These are phyloP conservation scores for Tinospora cordifolia DNA, from an alignment of 164 flowering plant genomes.

Conservation along the genomic window DNA sequence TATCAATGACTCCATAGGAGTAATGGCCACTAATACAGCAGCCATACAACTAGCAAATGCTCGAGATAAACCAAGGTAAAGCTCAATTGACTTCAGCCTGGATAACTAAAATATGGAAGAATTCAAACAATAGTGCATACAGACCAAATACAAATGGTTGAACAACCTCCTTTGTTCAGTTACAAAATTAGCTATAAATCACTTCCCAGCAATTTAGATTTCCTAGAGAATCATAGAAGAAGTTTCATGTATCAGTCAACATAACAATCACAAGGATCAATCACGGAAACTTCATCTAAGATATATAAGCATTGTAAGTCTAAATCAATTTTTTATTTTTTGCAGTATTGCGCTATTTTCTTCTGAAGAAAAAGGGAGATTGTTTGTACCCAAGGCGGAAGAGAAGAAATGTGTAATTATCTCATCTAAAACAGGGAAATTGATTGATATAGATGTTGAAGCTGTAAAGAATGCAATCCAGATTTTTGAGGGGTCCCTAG, in stretches of 20 bases:
- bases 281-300: not conserved
- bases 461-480: conserved; percentile 47
- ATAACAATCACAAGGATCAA: not conserved
- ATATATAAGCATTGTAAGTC: not conserved
- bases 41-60: conserved; percentile 85
- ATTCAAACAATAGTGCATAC: not conserved
- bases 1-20: conserved; percentile 79
- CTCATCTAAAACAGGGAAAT: conserved; percentile 65
- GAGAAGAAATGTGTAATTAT: conserved; percentile 54
- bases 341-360: conserved; percentile 66
- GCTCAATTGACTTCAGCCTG: not conserved
- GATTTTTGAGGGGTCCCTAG: conserved; percentile 43
- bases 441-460: conserved; percentile 54
- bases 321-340: conserved; percentile 4
- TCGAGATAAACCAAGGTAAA: conserved; percentile 70
- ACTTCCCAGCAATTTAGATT: not conserved
- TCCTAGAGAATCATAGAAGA: not conserved
- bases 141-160: not conserved
- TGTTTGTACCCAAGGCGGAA: conserved; percentile 61
- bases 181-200: not conserved
- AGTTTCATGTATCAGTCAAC: not conserved
- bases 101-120: not conserved
- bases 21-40: conserved; percentile 81
- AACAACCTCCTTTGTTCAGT: not conserved
- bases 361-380: conserved; percentile 57